Conservation (phyloP, 2,329 filamentous ascomycete species). For the Trichoderma oligosporum region DNA sequence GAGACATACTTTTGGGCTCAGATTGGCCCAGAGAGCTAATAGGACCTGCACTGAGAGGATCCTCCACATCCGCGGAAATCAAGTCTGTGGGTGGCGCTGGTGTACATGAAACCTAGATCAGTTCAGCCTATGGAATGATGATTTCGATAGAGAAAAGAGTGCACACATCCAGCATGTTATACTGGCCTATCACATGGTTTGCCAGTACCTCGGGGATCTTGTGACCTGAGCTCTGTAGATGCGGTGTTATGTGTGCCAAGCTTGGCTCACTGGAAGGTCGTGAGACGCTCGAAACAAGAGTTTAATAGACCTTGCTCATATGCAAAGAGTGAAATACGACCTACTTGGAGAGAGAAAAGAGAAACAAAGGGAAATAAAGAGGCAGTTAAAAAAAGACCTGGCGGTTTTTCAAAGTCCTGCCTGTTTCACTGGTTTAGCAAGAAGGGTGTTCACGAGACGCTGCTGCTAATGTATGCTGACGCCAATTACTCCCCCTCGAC, state of each 20-base stretch:
- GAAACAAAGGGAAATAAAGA: neutral
- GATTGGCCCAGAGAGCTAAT: neutral
- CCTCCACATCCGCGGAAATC: neutral
- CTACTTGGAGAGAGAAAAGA: neutral
- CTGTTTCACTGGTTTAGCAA: slow-evolving; percentile 5
- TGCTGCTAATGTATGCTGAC: slow-evolving; percentile 20
- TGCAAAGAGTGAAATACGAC: neutral
- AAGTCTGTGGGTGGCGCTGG: slow-evolving; percentile 3
- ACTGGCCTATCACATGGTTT: neutral
- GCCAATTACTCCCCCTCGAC: neutral
- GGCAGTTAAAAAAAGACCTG: neutral
- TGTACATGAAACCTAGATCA: neutral
- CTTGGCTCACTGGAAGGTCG: neutral
- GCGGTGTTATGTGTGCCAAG: neutral
- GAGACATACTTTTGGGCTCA: neutral
- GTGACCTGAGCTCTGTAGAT: neutral
- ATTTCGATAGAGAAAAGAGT: neutral
- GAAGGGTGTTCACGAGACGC: slow-evolving; percentile 19
- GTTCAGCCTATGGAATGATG: neutral
- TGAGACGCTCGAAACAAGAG: slow-evolving; percentile 3
- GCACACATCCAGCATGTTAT: neutral
- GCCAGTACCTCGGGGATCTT: neutral
- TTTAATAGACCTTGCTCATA: neutral
- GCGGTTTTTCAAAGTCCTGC: too few species aligned
- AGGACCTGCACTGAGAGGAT: neutral